phyloP scores from a whole-genome alignment of 805 yeast species.

The Dipodascopsis uninucleata region DNA sequence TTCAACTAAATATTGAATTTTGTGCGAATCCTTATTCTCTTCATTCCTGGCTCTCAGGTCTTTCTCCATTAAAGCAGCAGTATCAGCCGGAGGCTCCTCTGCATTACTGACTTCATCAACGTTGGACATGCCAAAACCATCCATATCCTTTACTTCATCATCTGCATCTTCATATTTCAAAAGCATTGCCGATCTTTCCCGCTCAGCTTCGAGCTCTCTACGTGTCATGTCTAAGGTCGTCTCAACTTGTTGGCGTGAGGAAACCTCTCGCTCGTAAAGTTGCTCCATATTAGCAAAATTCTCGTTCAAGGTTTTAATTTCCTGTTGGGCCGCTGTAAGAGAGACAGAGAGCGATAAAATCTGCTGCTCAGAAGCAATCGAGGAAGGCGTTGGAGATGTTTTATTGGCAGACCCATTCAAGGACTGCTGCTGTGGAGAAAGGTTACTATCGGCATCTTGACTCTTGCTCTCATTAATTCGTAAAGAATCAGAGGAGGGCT shows the following conservation, averaged over 20 bases:
- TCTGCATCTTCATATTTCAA: slow-evolving; percentile 10
- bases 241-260: slow-evolving; percentile 15
- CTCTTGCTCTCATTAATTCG: too few relatives aligned
- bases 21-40: background rate
- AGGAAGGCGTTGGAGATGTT: slow-evolving; percentile 1
- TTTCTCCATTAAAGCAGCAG: slow-evolving; percentile 22
- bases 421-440: too few relatives aligned
- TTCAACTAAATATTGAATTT: slow-evolving; percentile 6
- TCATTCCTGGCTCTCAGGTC: too few relatives aligned
- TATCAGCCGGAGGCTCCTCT: slow-evolving; percentile 15
- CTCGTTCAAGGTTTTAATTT: slow-evolving; percentile 3
- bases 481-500: too few relatives aligned
- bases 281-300: slow-evolving; percentile 10
- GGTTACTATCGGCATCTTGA: too few relatives aligned
- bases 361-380: slow-evolving; percentile 7
- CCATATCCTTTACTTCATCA: slow-evolving; percentile 4
- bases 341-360: slow-evolving; percentile 10
- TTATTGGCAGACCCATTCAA: too few relatives aligned
- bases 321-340: slow-evolving; percentile 6
- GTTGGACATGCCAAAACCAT: slow-evolving; percentile 11
- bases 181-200: slow-evolving; percentile 18
- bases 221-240: slow-evolving; percentile 11
- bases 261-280: slow-evolving; percentile 9
- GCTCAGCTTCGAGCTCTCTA: slow-evolving; percentile 24
- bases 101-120: too few relatives aligned